A percentile compares a stretch with the other conserved stretches of the same genome.
Conservation (phyloP, 805 yeast genomes). For the Candida ficus region DNA sequence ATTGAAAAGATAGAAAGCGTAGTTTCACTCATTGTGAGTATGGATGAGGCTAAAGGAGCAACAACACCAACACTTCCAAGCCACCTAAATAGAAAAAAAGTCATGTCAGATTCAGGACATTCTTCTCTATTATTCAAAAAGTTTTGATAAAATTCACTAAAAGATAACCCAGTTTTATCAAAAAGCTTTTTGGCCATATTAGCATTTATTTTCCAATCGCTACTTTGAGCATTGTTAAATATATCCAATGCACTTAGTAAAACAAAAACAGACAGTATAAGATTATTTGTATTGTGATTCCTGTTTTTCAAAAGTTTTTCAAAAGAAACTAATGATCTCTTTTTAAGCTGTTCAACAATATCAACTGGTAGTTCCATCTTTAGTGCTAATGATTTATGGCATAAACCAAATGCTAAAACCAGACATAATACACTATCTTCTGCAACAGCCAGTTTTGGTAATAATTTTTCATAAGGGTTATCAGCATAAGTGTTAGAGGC, state of each 20-base stretch:
- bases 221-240: neutral
- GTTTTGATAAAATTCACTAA: neutral
- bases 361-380: neutral
- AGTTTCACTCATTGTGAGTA: neutral
- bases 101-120: neutral
- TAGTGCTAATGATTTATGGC: neutral
- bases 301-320: too few relatives aligned
- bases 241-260: neutral
- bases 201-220: neutral
- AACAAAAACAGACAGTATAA: neutral
- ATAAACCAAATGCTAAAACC: neutral
- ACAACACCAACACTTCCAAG: neutral
- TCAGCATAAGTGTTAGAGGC: neutral
- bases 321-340: neutral
- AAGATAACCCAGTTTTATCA: neutral
- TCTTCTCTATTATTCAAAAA: neutral
- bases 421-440: neutral
- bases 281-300: neutral
- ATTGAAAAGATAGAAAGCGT: neutral
- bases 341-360: neutral
- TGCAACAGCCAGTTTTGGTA: neutral
- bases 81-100: neutral
- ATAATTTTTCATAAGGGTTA: neutral
- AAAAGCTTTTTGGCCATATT: neutral
- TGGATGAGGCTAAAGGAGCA: neutral